Evolutionary conservation across 768 basidiomycete genomes (phyloP).

Genomic region (Pisolithus orientalis): DNA sequence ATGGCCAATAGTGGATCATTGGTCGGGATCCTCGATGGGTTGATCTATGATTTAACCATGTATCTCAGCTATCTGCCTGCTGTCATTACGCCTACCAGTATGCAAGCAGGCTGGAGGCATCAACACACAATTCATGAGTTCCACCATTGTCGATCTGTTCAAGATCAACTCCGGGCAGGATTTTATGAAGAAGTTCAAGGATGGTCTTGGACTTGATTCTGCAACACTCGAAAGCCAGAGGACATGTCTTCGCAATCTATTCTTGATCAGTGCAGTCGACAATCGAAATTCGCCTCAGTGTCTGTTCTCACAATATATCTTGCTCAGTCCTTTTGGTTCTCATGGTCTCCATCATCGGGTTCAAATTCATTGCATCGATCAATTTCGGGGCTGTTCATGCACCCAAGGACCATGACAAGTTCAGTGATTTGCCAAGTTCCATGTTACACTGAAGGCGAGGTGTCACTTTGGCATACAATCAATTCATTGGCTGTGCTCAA

Average conservation of each 20-base stretch:
- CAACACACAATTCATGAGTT: slow-evolving; percentile 65
- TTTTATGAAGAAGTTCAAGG: slow-evolving; percentile 69
- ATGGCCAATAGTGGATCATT: slow-evolving; percentile 58
- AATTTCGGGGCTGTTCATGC: slow-evolving; percentile 75
- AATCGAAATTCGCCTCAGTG: slow-evolving; percentile 90
- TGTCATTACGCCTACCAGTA: slow-evolving; percentile 41
- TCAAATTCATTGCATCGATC: slow-evolving; percentile 92
- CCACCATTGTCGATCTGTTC: slow-evolving; percentile 69
- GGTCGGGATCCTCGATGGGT: slow-evolving; percentile 79
- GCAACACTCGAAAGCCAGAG: slow-evolving; percentile 66
- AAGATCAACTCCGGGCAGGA: slow-evolving; percentile 67
- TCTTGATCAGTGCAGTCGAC: slow-evolving; percentile 88
- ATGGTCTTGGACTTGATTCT: slow-evolving; percentile 47
- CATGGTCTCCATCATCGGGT: slow-evolving; percentile 93
- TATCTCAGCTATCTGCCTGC: slow-evolving; percentile 72
- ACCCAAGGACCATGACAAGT: slow-evolving; percentile 94
- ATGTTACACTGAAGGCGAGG: slow-evolving; percentile 95
- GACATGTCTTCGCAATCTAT: slow-evolving; percentile 88
- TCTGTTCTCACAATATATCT: slow-evolving; percentile 83
- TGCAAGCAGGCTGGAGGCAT: slow-evolving; percentile 35
- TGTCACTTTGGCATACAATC: slow-evolving; percentile 79
- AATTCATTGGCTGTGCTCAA: slow-evolving; percentile 91
- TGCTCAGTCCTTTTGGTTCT: slow-evolving; percentile 82
- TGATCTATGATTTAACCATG: slow-evolving; percentile 81
- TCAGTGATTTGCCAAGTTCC: slow-evolving; percentile 95